These are phyloP conservation scores for Rhynchosporium secalis DNA, from an alignment of 2,329 filamentous ascomycete species.

Conservation along the genomic window DNA sequence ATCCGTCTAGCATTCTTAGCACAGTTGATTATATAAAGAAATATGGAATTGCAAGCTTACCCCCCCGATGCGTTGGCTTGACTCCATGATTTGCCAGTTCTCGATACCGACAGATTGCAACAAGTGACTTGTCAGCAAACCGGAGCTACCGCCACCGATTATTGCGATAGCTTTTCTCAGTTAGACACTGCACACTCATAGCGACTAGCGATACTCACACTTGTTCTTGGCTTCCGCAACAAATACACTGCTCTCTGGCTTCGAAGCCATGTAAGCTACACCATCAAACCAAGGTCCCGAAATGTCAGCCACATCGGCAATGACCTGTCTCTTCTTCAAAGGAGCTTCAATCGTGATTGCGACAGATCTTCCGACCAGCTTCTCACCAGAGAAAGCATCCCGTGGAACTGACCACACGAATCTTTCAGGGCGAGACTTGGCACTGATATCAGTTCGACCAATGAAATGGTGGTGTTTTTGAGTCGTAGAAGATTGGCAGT, in stretches of 20 bases:
- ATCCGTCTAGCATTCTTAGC: constrained; percentile 47
- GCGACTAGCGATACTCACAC: constrained; percentile 21
- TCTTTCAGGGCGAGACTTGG: constrained; percentile 43
- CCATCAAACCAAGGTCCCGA: constrained; percentile 66
- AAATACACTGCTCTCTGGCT: constrained; percentile 53
- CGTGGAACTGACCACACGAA: constrained; percentile 45
- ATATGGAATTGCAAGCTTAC: neutral
- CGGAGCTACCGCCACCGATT: constrained; percentile 65
- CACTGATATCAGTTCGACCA: constrained; percentile 38
- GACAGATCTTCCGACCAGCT: constrained; percentile 28
- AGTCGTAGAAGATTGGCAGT: constrained; percentile 59
- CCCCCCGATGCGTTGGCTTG: constrained; percentile 59
- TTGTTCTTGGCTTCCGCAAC: constrained; percentile 56
- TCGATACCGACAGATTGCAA: constrained; percentile 48
- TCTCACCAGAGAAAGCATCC: constrained; percentile 37
- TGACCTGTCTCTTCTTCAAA: constrained; percentile 10
- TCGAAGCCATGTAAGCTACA: constrained; percentile 57
- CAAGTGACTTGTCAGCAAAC: constrained; percentile 54
- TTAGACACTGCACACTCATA: neutral
- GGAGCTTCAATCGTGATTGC: constrained; percentile 19
- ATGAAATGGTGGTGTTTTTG: constrained; percentile 22
- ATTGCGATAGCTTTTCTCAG: constrained; percentile 52
- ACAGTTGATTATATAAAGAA: neutral
- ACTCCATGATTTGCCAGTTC: constrained; percentile 63
- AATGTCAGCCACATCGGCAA: constrained; percentile 27